phyloP scores from a whole-genome alignment of 352 stramenopile genomes.

The Phytophthora brassicae region DNA sequence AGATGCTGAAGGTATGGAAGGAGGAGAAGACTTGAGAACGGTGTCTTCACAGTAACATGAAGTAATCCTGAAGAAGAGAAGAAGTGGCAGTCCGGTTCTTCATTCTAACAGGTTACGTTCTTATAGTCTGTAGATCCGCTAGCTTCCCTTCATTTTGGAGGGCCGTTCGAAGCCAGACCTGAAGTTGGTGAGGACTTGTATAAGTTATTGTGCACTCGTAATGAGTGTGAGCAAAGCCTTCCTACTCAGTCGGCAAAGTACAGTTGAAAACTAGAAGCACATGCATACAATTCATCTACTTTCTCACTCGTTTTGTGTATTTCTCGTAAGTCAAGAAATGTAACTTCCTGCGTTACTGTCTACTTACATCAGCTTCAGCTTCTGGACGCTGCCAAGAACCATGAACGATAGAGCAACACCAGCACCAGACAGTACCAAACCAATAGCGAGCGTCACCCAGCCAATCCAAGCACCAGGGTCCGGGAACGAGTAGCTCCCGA shows the following conservation, averaged over 20 bases:
- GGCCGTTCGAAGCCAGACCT: too few species aligned
- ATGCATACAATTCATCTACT: slow-evolving; percentile 11
- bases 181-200: neutral
- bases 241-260: neutral
- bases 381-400: slow-evolving; percentile 67
- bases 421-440: slow-evolving; percentile 45
- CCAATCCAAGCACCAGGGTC: slow-evolving; percentile 73
- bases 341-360: neutral
- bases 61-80: slow-evolving; percentile 1
- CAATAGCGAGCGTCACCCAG: slow-evolving; percentile 65
- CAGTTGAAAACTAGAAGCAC: neutral
- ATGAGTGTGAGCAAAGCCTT: neutral
- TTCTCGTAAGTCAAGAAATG: slow-evolving; percentile 12
- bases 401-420: slow-evolving; percentile 45
- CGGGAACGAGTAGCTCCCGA: slow-evolving; percentile 81
- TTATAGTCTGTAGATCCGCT: neutral
- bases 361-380: slow-evolving; percentile 81
- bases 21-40: neutral
- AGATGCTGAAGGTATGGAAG: neutral
- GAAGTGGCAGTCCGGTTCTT: slow-evolving; percentile 7
- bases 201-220: slow-evolving; percentile 20
- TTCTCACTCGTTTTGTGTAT: slow-evolving; percentile 19
- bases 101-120: neutral
- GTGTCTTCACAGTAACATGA: neutral
- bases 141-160: neutral